Base-by-base conservation (phyloP, 2,329 filamentous ascomycete genomes). In the Conoideocrella luteorostrata region DNA sequence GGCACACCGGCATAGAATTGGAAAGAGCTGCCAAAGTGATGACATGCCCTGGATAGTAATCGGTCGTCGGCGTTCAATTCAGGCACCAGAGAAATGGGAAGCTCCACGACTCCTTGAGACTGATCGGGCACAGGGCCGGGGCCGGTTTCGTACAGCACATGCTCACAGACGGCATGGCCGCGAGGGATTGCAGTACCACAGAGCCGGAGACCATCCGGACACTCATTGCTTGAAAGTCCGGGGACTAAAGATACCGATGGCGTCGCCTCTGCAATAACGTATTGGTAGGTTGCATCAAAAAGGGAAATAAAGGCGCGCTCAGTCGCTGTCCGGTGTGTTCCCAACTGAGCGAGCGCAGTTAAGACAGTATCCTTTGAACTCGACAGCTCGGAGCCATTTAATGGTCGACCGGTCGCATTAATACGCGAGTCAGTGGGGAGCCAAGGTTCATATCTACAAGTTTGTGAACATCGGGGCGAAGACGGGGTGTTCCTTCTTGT, bases 261-360 rank as follows among this genome's bases (percentile, higher is more conserved):
- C 1, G 71, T 72, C 5, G 72, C 70, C 47, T 78, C 74, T 43
- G 73, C 71, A 15, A 78, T 56, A 21, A 78, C 57, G 47, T 75
- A 66, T 46, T 78, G 72, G 34, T 64, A 53, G 5, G 62, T 59
- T 5, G 56, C 57, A 50, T 75, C 74, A 47, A 78, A 76, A 15
- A 78, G 58, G 2, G 74, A 77, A 39, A 78, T 64, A 21, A 76
- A 50, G 13, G 64, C 59, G 20, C 72, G 65, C n/a, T 62, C 55
- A 4, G 62, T 63, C n/a, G 65, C 60, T 5, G 75, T 59, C 12
- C 68, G 64, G 41, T 68, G 56, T 9, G 66, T 60, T 2, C 63
- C 72, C 5, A 77, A 62, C 52, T 77, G 72, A 15, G 73, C 72
- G 39, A 76, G 66, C 5, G 69, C 66, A 1, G 70, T 74, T 33